Percentiles rank a stretch among this genome's conserved stretches.
phyloP scores from a whole-genome alignment of 352 stramenopile species.

The Globisporangium heterothallicum region DNA sequence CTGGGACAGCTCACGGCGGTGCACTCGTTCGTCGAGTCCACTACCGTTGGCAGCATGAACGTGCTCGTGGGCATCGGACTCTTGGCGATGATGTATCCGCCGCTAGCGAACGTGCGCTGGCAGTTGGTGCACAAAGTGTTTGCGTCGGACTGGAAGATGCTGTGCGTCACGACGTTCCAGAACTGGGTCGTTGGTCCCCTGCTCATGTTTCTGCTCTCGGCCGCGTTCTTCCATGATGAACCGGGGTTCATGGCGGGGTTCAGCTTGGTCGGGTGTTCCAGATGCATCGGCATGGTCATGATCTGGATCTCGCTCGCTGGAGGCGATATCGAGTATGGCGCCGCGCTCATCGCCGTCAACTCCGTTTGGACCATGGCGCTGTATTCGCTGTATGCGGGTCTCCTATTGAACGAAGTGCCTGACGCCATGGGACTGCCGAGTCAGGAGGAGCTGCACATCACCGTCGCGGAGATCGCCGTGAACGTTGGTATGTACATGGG shows the following conservation, averaged over 20 bases:
- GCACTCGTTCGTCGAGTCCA: slow-evolving; percentile 38
- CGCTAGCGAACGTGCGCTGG: slow-evolving; percentile 50
- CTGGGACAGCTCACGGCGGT: slow-evolving; percentile 37
- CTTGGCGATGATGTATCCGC: slow-evolving; percentile 62
- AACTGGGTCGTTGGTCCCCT: slow-evolving; percentile 60
- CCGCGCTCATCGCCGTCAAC: slow-evolving; percentile 68
- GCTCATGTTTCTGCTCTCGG: slow-evolving; percentile 50
- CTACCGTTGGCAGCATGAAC: slow-evolving; percentile 44
- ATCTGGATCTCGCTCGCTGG: slow-evolving; percentile 68
- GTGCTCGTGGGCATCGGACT: slow-evolving; percentile 45
- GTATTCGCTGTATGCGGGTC: slow-evolving; percentile 55
- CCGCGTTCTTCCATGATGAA: slow-evolving; percentile 42
- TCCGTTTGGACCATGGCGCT: slow-evolving; percentile 52
- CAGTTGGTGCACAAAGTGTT: slow-evolving; percentile 30
- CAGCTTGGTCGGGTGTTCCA: slow-evolving; percentile 59
- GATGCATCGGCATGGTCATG: slow-evolving; percentile 82
- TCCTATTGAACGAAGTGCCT: slow-evolving; percentile 49
- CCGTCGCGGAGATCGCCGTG: slow-evolving; percentile 31
- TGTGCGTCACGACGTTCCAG: slow-evolving; percentile 44
- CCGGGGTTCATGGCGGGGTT: slow-evolving; percentile 55
- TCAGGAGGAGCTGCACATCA: slow-evolving; percentile 28
- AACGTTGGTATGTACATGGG: slow-evolving; percentile 72
- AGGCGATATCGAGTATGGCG: slow-evolving; percentile 61
- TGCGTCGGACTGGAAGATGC: slow-evolving; percentile 38
- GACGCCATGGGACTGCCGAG: slow-evolving; percentile 25